Base-by-base conservation (phyloP, 2,329 filamentous ascomycete genomes). In the Fusarium miscanthi region DNA sequence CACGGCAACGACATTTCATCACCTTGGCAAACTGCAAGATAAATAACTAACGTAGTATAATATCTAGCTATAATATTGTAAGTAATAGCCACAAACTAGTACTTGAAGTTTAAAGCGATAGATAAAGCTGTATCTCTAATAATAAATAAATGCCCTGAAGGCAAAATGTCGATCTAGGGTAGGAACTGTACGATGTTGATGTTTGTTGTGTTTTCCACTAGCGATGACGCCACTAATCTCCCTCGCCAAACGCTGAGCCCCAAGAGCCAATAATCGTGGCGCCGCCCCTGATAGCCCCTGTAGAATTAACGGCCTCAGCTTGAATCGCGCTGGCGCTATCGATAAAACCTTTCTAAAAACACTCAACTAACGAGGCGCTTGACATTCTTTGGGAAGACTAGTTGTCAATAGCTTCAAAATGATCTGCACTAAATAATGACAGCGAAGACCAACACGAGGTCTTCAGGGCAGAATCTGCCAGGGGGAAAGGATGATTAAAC, bases 51-150 rank as follows among this genome's bases (percentile, higher is more conserved):
- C 4, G 3, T 23, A 1, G 5, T 13, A 9, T 9, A 23, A 4
- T 9, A 17, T 17, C 3, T 2, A 7, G 10, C 13, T 7, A 30
- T 0, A 3, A 2, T 3, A n/a, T 8, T 8, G 9, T 16, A 30
- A n/a, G 12, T 12, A n/a, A 48, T n/a, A 17, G 8, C 3, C 8
- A 2, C 2, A n/a, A 31, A 5, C 17, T 2, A n/a, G 6, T 0
- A 48, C n/a, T 33, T 19, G 9, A 3, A 23, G 6, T 5, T 33
- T 2, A n/a, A 21, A 3, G 8, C 6, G 1, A 4, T 4, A 12
- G 11, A 35, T n/a, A 8, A 35, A 10, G 16, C 11, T 35, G 2
- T 12, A 8, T 27, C 27, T 33, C n/a, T 1, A 12, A 14, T 35
- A 3, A 19, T 3, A 1, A 3, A n/a, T 6, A 23, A 30, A 25